These are phyloP conservation scores for Spathaspora passalidarum DNA, from an alignment of 805 yeast species.

Conservation along the genomic window DNA sequence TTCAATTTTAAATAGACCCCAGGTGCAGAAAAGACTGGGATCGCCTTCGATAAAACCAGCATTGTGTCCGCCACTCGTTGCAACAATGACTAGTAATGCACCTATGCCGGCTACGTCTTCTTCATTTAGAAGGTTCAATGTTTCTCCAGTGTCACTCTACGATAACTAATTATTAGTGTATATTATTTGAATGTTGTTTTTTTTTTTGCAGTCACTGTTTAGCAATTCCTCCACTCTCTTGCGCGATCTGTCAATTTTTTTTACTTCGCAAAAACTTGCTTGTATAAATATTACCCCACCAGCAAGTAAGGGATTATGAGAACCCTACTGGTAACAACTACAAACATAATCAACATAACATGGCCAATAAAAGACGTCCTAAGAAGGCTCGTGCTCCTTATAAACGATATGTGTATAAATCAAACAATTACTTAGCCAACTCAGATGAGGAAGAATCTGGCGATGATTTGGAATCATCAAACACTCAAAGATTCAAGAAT, in stretches of 20 bases:
- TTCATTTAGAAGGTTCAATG: background rate
- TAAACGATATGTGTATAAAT: slow-evolving; percentile 64
- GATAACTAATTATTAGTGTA: background rate
- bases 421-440: slow-evolving; percentile 23
- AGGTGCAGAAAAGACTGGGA: background rate
- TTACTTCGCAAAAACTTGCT: background rate
- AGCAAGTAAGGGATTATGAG: background rate
- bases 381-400: slow-evolving; percentile 80
- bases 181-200: background rate
- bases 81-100: background rate
- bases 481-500: slow-evolving; percentile 10
- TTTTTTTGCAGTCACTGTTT: background rate
- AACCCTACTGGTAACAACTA: background rate
- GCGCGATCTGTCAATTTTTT: background rate
- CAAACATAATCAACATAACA: slow-evolving; percentile 21
- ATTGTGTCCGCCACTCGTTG: background rate
- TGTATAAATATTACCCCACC: background rate
- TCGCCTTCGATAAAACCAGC: background rate
- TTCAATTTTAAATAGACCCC: background rate
- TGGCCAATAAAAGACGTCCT: slow-evolving; percentile 88
- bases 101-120: background rate
- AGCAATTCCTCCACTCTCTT: background rate
- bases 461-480: slow-evolving; percentile 2
- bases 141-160: background rate
- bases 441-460: slow-evolving; percentile 23